Evolutionary conservation across 495 filamentous ascomycete genomes (phyloP).

Genomic region (Penicillium canescens): DNA sequence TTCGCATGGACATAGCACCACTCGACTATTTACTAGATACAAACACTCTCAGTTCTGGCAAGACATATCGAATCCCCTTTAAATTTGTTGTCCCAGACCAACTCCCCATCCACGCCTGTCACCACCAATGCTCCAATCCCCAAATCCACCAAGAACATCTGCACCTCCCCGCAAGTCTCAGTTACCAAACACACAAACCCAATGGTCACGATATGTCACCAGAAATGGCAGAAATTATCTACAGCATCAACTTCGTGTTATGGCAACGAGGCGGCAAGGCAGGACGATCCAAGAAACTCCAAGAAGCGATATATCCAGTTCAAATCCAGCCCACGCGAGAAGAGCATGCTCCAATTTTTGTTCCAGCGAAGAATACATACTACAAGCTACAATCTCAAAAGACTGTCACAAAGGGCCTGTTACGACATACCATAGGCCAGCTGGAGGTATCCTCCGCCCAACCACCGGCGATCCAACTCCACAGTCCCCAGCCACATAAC

Average conservation of each 20-base stretch:
- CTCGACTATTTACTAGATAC: neutral
- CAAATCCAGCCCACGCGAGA: constrained; percentile 4
- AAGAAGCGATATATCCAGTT: constrained; percentile 1
- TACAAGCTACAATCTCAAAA: neutral
- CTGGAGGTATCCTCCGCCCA: neutral
- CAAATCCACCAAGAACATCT: constrained; percentile 10
- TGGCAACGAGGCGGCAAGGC: neutral
- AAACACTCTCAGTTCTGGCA: neutral
- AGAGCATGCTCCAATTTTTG: constrained; percentile 2
- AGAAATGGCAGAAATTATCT: neutral
- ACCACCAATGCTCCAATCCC: constrained; percentile 3
- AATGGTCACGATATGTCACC: constrained; percentile 6
- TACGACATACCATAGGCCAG: neutral
- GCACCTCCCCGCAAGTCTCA: constrained; percentile 1
- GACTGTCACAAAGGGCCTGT: neutral
- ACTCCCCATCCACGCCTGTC: constrained; percentile 6
- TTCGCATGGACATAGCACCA: constrained; percentile 1
- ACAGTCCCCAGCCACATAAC: neutral
- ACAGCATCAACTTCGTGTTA: constrained; percentile 4
- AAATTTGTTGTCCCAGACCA: constrained; percentile 2
- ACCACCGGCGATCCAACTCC: constrained; percentile 1
- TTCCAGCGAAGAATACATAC: neutral
- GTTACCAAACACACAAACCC: neutral
- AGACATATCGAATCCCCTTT: constrained; percentile 2
- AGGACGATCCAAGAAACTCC: neutral